Evolutionary conservation across 2,329 filamentous ascomycete species (phyloP).

Genomic region (Fusarium coffeatum): DNA sequence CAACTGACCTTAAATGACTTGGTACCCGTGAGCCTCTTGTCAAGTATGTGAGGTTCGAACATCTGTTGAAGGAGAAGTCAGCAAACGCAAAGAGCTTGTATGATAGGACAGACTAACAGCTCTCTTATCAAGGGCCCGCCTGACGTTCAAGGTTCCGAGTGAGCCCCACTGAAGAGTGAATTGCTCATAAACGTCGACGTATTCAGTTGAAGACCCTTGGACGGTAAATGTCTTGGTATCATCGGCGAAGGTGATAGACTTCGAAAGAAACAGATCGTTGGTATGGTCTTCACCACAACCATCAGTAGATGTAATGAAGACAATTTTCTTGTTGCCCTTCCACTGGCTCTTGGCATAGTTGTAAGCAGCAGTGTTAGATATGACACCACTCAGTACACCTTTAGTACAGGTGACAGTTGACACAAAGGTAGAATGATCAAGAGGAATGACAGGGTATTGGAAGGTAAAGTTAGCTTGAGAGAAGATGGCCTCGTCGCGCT

Average conservation of each 20-base stretch:
- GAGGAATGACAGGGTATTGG: conserved; percentile 13
- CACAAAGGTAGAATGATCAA: conserved; percentile 19
- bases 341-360: conserved; percentile 21
- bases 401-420: not conserved
- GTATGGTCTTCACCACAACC: conserved; percentile 15
- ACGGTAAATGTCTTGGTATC: conserved; percentile 7
- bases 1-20: too few relatives aligned
- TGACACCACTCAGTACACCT: not conserved
- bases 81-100: too few relatives aligned
- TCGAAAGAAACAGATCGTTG: conserved; percentile 19
- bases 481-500: conserved; percentile 19
- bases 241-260: conserved; percentile 2
- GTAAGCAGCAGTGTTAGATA: conserved; percentile 3
- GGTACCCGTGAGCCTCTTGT: conserved; percentile 1
- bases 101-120: not conserved
- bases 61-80: not conserved
- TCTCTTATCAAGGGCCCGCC: conserved; percentile 23
- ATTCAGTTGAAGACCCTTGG: not conserved
- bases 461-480: conserved; percentile 30
- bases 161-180: conserved; percentile 13
- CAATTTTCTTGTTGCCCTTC: not conserved
- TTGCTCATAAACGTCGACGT: not conserved
- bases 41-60: conserved; percentile 9
- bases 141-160: conserved; percentile 10
- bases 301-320: conserved; percentile 23